phyloP scores from a whole-genome alignment of 768 basidiomycete genomes.

The Amanita rimosa region DNA sequence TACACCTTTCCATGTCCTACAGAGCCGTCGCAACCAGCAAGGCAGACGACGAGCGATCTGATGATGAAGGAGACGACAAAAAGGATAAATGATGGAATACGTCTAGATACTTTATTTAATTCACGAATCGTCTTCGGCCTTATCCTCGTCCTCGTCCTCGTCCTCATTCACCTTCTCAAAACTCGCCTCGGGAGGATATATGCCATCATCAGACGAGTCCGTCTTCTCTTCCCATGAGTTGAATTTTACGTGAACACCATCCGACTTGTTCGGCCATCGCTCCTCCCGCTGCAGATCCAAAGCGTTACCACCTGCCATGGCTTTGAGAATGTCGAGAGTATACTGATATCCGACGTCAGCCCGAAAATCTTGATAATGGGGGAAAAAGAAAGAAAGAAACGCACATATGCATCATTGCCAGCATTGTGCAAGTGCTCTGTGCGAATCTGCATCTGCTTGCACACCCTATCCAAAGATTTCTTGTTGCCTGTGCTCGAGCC shows the following conservation, averaged over 20 bases:
- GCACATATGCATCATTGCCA: slow-evolving; percentile 76
- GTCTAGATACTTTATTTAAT: background rate
- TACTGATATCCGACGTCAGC: slow-evolving; percentile 32
- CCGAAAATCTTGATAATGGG: background rate
- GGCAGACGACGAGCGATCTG: slow-evolving; percentile 69
- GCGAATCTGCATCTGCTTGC: slow-evolving; percentile 47
- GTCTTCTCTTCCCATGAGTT: slow-evolving; percentile 48
- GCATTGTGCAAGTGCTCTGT: slow-evolving; percentile 65
- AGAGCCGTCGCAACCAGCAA: slow-evolving; percentile 42
- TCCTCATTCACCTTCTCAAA: slow-evolving; percentile 2
- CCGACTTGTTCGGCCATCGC: slow-evolving; percentile 64
- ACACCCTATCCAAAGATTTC: slow-evolving; percentile 47
- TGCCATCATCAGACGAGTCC: slow-evolving; percentile 28
- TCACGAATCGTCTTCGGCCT: background rate
- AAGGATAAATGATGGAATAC: slow-evolving; percentile 16
- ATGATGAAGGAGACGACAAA: slow-evolving; percentile 51
- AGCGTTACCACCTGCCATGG: slow-evolving; percentile 66
- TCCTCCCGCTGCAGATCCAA: slow-evolving; percentile 68
- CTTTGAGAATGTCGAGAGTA: slow-evolving; percentile 51
- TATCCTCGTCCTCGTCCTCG: background rate
- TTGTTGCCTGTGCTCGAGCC: slow-evolving; percentile 44
- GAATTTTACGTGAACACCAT: slow-evolving; percentile 43
- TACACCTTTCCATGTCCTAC: slow-evolving; percentile 7
- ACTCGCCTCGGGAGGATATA: background rate
- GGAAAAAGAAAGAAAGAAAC: too few relatives aligned